Evolutionary conservation across 345 rosid species (phyloP), one percentile per base, ranked within the genome.

Genomic region (Pelargonium nanum): DNA sequence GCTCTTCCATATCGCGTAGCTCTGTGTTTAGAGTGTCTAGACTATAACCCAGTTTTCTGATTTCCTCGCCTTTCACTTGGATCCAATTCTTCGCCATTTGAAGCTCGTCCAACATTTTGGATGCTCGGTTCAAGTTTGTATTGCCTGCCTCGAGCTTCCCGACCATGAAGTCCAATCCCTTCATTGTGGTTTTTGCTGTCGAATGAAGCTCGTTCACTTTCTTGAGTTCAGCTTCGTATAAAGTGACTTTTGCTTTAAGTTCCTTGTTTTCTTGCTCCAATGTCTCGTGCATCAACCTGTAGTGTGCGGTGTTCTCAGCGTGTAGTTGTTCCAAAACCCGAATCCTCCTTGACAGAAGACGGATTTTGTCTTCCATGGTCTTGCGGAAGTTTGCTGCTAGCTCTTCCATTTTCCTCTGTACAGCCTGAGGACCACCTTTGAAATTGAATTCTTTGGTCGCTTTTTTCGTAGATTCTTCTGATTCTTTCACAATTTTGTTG

Each of bases 311-410:
- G 65, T 77, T 88, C 62, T 85, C 96, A 8, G 58, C 45, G 57
- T 85, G 94, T 40, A 84, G 70, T 17, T 84, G 89, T 72, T 91
- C 96, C 7, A 89, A 78, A 26, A 85, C 94, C 25, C 68, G 74
- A 67, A 88, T 84, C 56, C 96, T 82, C 28, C 72, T 88, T 63
- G 67, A 60, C 56, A 91, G 61, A 25, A 88, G 56, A 10, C 91
- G 82, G 19, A 87, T 77, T 24, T 79, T 82, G 66, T 85, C 86
- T 62, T 88, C 96, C 19, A 79, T 66, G 65, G 74, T 80, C 85
- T 70, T 79, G 13, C 76, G 63, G 70, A 80, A 86, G 62, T 76
- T 84, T 4, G 70, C 87, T 0, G 90, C 87, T 23, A 83, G 62
- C 51, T 83, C 92, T 51, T 83, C 88, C 71, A 88, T 78, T 72